Percentiles rank a stretch among this genome's conserved stretches.
These are phyloP conservation scores for Anthoceros angustus DNA, from an alignment of 225 moss, liverwort and hornwort species.

Conservation along the genomic window DNA sequence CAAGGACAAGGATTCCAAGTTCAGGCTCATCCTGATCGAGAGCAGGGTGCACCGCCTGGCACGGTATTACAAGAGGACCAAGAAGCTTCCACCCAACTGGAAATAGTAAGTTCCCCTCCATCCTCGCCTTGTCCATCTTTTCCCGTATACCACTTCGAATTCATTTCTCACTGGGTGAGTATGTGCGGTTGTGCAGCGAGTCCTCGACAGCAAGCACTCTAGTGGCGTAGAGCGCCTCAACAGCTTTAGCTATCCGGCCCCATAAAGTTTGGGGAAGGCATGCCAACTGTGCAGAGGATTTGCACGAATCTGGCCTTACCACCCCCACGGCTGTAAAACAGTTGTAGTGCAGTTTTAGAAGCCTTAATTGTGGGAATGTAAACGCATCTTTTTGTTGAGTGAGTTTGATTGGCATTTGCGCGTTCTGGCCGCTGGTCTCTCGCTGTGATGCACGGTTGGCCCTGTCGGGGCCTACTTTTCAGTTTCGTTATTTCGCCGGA, in stretches of 20 bases:
- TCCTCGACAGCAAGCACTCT: conserved; percentile 14
- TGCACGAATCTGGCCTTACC: no score
- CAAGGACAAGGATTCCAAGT: conserved; percentile 24
- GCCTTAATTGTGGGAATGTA: no score
- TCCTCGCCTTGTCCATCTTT: neutral
- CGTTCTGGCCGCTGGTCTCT: no score
- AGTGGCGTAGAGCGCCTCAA: conserved; percentile 8
- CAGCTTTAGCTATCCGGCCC: neutral
- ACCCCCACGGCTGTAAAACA: no score
- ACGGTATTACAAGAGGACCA: conserved; percentile 22
- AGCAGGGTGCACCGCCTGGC: conserved; percentile 22
- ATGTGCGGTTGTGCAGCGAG: conserved; percentile 8
- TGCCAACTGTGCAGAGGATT: no score
- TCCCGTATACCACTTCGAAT: neutral
- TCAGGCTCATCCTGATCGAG: conserved; percentile 24
- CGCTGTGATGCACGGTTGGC: no score
- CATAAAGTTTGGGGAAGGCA: no score
- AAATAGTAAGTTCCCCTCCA: conserved; percentile 16
- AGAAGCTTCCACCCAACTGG: conserved; percentile 26
- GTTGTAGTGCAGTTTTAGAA: no score
- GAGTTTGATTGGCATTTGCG: no score
- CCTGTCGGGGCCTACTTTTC: no score
- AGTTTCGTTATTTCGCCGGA: no score
- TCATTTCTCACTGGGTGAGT: neutral
- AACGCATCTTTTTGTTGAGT: no score